Evolutionary conservation across 352 stramenopile genomes (phyloP), one percentile per base, ranked within the genome.

Genomic region (Detonula confervacea): DNA sequence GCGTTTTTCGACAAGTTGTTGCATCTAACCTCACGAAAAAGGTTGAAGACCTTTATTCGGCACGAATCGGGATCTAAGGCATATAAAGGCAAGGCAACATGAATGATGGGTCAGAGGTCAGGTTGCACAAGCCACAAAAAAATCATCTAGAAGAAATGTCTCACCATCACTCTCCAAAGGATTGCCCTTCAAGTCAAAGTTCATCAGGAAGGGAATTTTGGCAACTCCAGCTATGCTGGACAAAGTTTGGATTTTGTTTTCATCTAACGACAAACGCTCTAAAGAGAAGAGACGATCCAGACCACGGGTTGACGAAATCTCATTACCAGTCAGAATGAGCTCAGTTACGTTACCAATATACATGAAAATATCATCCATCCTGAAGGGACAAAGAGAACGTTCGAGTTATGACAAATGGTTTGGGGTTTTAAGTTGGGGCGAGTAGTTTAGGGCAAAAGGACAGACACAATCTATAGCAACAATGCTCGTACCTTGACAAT

Each of bases 231-330:
- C 64, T 25, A 91, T 77, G 44, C 80, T 52, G 7, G 65, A 20
- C 22, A 92, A 49, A 44, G 86, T 60, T 16, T 68, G 9, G 55
- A 94, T 84, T 35, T 78, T 73, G 70, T 93, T 93, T 39, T 86
- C 37, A 83, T 87, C 80, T 8, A 94, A 49, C 2, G 39, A 73
- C 22, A 94, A 76, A n/a, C 54, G 16, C 77, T 91, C 70, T 44
- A 94, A 67, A 14, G 79, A 84, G 62, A 87, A 92, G 33, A 92
- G 49, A 20, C 79, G 73, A 55, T 92, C 89, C 1, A 94, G 60
- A 11, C 84, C 87, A 49, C 79, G 30, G 29, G 54, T 54, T n/a
- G 69, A 76, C 35, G 35, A 69, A 55, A 94, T 73, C 27, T 73
- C 20, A 80, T 94, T 94, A 5, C 83, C 42, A 1, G 83, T 82